Conservation (phyloP, 345 rosid species). For the Excoecaria cochinchinensis region DNA sequence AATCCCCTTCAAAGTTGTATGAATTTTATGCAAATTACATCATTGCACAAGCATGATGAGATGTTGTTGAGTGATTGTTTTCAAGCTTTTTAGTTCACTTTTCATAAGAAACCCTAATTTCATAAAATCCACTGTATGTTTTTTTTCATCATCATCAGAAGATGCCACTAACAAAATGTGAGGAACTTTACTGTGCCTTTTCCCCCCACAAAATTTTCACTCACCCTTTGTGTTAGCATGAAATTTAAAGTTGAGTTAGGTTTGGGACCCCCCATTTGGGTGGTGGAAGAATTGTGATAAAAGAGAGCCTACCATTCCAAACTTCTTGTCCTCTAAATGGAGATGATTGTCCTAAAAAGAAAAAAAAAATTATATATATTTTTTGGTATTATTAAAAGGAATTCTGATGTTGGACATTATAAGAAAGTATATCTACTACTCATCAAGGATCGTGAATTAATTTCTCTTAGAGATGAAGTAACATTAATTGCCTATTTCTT, state of each 20-base stretch:
- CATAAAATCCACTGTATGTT: conserved; percentile 13
- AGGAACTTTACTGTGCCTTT: conserved; percentile 21
- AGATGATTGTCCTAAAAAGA: not conserved
- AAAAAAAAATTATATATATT: not conserved
- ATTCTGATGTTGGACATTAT: not conserved
- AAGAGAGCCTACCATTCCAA: conserved; percentile 4
- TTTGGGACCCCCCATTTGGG: conserved; percentile 20
- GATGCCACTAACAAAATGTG: conserved; percentile 29
- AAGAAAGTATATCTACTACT: not conserved
- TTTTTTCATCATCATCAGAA: not conserved
- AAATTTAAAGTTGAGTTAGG: conserved; percentile 14
- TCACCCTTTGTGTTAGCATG: conserved; percentile 14
- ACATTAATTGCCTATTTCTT: not conserved
- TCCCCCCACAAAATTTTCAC: not conserved
- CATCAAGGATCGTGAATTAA: not conserved
- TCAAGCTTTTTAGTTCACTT: conserved; percentile 25
- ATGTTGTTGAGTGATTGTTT: conserved; percentile 29
- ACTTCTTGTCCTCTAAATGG: conserved; percentile 19
- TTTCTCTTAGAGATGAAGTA: not conserved
- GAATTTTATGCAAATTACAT: conserved; percentile 40
- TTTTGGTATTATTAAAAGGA: not conserved
- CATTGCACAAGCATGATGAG: conserved; percentile 39
- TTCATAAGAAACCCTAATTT: conserved; percentile 15
- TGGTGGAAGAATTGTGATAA: conserved; percentile 16
- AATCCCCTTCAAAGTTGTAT: conserved; percentile 12